Evolutionary conservation across 805 yeast species (phyloP).

Genomic region (Starmerella tilneyi): DNA sequence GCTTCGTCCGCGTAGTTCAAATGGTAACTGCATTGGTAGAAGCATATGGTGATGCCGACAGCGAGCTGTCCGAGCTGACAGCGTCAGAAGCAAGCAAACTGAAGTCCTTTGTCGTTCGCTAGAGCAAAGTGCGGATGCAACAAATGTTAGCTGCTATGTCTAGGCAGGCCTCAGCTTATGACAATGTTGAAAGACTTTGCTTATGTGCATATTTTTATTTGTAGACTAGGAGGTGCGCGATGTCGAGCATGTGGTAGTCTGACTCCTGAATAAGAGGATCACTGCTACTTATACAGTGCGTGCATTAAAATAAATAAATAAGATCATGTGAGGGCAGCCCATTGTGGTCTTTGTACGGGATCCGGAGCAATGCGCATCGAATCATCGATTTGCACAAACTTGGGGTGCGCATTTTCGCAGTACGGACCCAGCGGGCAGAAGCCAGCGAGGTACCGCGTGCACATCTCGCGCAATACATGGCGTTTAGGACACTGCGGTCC

Average conservation of each 20-base stretch:
- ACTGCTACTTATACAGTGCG: no score
- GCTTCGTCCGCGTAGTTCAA: conserved; percentile 73
- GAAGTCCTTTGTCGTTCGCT: conserved; percentile 1
- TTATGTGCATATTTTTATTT: no score
- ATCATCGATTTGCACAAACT: conserved; percentile 39
- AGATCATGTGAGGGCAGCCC: conserved; percentile 1
- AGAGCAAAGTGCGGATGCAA: background rate
- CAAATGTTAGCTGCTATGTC: no score
- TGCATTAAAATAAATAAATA: conserved; percentile 8
- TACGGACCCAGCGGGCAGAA: conserved; percentile 84
- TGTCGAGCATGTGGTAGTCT: no score
- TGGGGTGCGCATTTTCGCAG: conserved; percentile 75
- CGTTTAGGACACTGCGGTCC: conserved; percentile 80
- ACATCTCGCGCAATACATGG: conserved; percentile 63
- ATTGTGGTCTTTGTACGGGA: conserved; percentile 12
- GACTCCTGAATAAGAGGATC: no score
- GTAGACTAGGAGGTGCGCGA: no score
- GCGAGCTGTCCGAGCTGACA: conserved; percentile 1
- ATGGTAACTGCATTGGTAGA: conserved; percentile 43
- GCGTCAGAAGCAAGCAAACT: background rate
- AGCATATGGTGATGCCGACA: conserved; percentile 7
- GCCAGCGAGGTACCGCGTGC: conserved; percentile 76
- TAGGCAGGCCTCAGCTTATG: no score
- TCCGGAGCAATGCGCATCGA: conserved; percentile 33
- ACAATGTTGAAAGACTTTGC: no score